Evolutionary conservation across 2,329 filamentous ascomycete species (phyloP).

Genomic region (Aspergillus sergii): DNA sequence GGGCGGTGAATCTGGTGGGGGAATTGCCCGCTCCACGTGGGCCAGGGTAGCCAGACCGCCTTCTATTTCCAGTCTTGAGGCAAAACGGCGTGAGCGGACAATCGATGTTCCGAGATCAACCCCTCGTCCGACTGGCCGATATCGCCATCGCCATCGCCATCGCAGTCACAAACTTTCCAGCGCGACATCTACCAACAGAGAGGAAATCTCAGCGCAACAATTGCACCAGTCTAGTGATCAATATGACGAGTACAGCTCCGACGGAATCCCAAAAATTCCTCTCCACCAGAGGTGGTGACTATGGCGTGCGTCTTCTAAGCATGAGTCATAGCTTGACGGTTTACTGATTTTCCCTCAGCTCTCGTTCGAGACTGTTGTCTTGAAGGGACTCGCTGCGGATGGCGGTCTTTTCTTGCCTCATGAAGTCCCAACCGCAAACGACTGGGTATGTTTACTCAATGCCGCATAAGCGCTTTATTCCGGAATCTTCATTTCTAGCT

Average conservation of each 20-base stretch:
- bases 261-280: conserved; percentile 60
- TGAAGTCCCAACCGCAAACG: conserved; percentile 61
- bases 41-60: background rate
- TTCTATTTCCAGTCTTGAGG: background rate
- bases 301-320: conserved; percentile 55
- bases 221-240: background rate
- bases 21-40: background rate
- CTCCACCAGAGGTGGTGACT: conserved; percentile 64
- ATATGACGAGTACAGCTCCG: background rate
- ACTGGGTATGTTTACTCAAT: conserved; percentile 11
- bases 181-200: background rate
- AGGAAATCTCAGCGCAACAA: background rate
- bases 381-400: conserved; percentile 82
- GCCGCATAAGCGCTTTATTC: background rate
- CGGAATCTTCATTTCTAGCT: background rate
- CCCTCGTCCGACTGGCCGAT: background rate
- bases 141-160: background rate
- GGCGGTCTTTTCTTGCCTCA: conserved; percentile 81
- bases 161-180: background rate
- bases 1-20: background rate
- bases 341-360: conserved; percentile 41
- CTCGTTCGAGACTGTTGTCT: conserved; percentile 84
- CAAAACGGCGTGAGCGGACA: background rate
- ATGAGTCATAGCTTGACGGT: background rate
- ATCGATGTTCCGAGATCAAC: background rate